phyloP scores from a whole-genome alignment of 2,329 filamentous ascomycete species.

The Ceratocystis alfenasii region DNA sequence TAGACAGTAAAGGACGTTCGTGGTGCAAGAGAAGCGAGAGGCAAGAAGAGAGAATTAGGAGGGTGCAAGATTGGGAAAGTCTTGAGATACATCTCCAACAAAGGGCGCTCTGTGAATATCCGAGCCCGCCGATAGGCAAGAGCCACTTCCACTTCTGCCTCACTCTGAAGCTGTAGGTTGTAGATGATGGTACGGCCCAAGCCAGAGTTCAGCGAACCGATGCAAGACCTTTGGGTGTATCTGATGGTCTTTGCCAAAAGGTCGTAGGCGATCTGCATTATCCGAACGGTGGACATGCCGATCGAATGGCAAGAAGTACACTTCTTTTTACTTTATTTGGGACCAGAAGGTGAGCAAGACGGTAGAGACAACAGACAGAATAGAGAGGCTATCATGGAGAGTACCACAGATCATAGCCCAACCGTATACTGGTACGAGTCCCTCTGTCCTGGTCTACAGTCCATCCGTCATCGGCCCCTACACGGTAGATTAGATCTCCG shows the following conservation, averaged over 20 bases:
- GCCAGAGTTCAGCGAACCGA: background rate
- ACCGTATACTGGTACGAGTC: background rate
- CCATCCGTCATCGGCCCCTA: background rate
- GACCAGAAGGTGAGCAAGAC: background rate
- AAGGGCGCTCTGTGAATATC: background rate
- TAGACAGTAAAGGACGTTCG: background rate
- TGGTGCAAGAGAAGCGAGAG: background rate
- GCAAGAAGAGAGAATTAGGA: background rate
- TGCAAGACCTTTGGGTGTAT: background rate
- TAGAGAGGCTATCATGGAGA: background rate
- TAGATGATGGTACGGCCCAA: background rate
- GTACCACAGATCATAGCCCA: background rate
- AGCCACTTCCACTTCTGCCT: background rate
- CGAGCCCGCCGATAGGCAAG: background rate
- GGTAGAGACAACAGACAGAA: conserved; percentile 4
- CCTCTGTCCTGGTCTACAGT: background rate
- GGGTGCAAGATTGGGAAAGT: background rate
- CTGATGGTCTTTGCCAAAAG: background rate
- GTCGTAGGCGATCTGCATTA: background rate
- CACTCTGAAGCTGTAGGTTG: background rate
- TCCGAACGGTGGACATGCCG: conserved; percentile 1
- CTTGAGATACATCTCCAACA: background rate
- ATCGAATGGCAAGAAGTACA: background rate
- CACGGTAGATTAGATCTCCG: background rate
- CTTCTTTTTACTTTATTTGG: background rate